Base-by-base conservation (phyloP, 495 filamentous ascomycete species). In the Cercophora scortea region DNA sequence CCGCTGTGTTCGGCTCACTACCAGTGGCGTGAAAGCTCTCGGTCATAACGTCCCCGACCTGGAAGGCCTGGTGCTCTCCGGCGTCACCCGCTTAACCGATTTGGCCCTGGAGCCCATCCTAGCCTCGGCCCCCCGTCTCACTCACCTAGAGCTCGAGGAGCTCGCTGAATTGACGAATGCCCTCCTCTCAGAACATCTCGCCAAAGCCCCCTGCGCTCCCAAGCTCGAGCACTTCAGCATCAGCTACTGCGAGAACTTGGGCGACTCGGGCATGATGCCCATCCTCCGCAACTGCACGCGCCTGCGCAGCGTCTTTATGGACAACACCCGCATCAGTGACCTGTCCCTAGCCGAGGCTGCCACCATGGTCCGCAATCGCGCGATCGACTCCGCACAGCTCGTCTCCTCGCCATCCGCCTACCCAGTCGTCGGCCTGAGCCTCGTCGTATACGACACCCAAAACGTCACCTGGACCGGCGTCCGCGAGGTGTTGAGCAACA, bases 391-490 rank as follows among this genome's bases (percentile, higher is more conserved):
- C 12, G 32, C 54, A 7, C 36, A 16, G 5, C 45, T 12, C 8
- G 4, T 39, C 19, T 1, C 34, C n/a, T 40, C 36, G 0, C 61
- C 61, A n/a, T 16, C 63, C 8, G 1, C 34, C n/a, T 40, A 42
- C 1, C 61, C 61, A n/a, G 19, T 64, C 9, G 66, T 89, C 12
- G 86, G 85, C 10, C 73, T 97, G 19, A 80, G 76, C 10, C 66
- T 97, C n/a, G 85, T 90, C 2, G 81, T 90, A 45, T 98, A 92
- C 65, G 93, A 98, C 68, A 96, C 90, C 65, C 76, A 81, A 54
- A 85, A 86, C 56, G 80, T 98, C 10, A 95, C 91, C 5, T 97
- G 93, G 94, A 87, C 88, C 13, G 93, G 93, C 12, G 77, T 96
- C 39, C 86, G 86, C 38, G 89, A 95, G 64, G 78, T 97, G 17